Conservation (phyloP, 768 basidiomycete genomes). For the Lactarius vividus region DNA sequence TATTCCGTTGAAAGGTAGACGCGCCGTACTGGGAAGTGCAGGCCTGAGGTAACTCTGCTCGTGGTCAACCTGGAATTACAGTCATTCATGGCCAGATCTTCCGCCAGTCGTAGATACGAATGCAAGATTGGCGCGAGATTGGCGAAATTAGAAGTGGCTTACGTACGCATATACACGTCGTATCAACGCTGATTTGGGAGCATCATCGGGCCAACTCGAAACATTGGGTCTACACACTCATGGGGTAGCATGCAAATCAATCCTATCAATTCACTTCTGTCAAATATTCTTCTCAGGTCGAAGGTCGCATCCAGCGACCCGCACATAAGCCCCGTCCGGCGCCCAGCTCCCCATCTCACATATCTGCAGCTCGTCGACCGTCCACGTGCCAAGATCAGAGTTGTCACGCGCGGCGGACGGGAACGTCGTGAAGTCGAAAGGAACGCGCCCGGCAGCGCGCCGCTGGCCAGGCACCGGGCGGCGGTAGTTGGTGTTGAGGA, state of each 20-base stretch:
- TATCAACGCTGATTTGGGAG: no score
- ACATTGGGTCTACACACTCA: no score
- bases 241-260: not conserved
- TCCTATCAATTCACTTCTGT: not conserved
- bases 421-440: not conserved
- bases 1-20: no score
- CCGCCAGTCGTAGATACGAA: no score
- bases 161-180: no score
- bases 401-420: not conserved
- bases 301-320: slow-evolving; percentile 7
- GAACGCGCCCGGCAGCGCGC: not conserved
- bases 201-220: no score
- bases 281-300: not conserved
- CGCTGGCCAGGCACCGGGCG: not conserved
- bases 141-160: no score
- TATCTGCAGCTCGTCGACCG: not conserved
- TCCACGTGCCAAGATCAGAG: slow-evolving; percentile 46
- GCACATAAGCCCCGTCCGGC: slow-evolving; percentile 28
- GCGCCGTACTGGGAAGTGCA: not conserved
- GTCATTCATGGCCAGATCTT: no score
- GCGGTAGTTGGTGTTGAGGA: not conserved
- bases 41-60: not conserved
- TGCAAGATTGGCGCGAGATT: no score
- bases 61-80: no score
- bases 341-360: slow-evolving; percentile 40